These are phyloP conservation scores for Chlorella sp. DNA, from an alignment of 139 green algal species.

Conservation along the genomic window DNA sequence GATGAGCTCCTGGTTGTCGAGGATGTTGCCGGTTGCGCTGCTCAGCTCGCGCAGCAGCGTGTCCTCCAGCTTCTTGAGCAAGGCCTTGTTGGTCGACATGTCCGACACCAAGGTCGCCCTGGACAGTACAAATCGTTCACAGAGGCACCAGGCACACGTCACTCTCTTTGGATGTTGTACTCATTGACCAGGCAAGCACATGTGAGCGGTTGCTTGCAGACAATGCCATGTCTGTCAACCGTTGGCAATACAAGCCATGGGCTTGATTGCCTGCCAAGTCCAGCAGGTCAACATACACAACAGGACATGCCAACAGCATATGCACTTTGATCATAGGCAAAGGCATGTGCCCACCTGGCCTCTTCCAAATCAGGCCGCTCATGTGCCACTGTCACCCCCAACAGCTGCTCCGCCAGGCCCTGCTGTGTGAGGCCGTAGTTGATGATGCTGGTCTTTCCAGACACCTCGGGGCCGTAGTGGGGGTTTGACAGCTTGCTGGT, in stretches of 20 bases:
- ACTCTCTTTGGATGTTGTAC: too few species aligned
- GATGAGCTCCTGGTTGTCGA: slow-evolving; percentile 82
- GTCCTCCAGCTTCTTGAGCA: slow-evolving; percentile 68
- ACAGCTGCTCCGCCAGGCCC: slow-evolving; percentile 81
- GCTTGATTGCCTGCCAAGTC: too few species aligned
- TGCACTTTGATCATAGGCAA: too few species aligned
- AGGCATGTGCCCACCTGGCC: too few species aligned
- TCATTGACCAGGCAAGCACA: too few species aligned
- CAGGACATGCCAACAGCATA: too few species aligned
- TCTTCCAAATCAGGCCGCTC: slow-evolving; percentile 68
- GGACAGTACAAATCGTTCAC: too few species aligned
- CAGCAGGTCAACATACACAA: too few species aligned
- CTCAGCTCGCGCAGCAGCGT: slow-evolving; percentile 71
- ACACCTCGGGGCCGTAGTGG: slow-evolving; percentile 79
- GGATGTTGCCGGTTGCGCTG: slow-evolving; percentile 69
- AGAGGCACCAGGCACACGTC: too few species aligned
- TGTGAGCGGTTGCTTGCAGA: too few species aligned
- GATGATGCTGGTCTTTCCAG: slow-evolving; percentile 73
- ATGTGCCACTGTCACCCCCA: slow-evolving; percentile 66
- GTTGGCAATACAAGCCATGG: too few species aligned
- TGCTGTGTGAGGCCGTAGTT: slow-evolving; percentile 73
- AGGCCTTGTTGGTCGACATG: slow-evolving; percentile 73
- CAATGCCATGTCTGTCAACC: too few species aligned
- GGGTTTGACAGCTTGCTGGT: slow-evolving; percentile 65
- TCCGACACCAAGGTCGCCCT: slow-evolving; percentile 64